phyloP scores from a whole-genome alignment of 2,329 filamentous ascomycete species.

The Diaporthe sp. region DNA sequence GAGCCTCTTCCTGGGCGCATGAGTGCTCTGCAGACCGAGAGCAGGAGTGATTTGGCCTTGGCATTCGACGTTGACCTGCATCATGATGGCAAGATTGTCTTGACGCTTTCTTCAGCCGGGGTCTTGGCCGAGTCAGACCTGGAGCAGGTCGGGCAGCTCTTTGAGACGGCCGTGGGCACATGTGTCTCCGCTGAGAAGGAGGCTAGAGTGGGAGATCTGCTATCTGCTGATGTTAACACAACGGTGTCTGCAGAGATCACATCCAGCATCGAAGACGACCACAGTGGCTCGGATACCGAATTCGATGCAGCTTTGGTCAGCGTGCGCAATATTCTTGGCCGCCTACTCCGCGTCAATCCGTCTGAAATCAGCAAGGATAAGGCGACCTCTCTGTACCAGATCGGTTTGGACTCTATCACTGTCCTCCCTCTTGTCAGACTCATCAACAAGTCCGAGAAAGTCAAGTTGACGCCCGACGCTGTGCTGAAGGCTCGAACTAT shows the following conservation, averaged over 20 bases:
- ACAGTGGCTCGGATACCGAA: constrained; percentile 2
- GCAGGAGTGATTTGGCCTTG: constrained; percentile 43
- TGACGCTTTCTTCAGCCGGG: constrained; percentile 41
- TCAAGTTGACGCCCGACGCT: constrained; percentile 43
- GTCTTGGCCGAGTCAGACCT: constrained; percentile 36
- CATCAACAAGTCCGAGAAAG: constrained; percentile 36
- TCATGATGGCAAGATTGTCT: constrained; percentile 41
- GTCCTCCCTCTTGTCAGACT: constrained; percentile 44
- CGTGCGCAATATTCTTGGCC: constrained; percentile 21
- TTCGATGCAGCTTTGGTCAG: constrained; percentile 36
- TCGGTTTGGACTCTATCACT: constrained; percentile 46
- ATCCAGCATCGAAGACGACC: not conserved
- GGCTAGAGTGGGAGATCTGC: constrained; percentile 3
- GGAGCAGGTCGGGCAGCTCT: constrained; percentile 30
- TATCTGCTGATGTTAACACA: not conserved
- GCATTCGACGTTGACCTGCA: constrained; percentile 45
- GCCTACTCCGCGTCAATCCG: constrained; percentile 39
- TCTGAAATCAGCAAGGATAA: constrained; percentile 36
- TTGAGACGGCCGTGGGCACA: constrained; percentile 41
- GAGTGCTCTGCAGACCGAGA: constrained; percentile 39
- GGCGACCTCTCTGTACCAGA: constrained; percentile 43
- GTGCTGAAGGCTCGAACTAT: constrained; percentile 45
- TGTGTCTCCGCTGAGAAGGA: constrained; percentile 7
- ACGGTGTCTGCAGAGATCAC: not conserved
- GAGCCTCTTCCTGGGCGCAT: constrained; percentile 27